A percentile compares a stretch with the other conserved stretches of the same genome.
These are phyloP conservation scores for Nakaseomyces sp. DNA, from an alignment of 1,139 yeast genomes.

Conservation along the genomic window DNA sequence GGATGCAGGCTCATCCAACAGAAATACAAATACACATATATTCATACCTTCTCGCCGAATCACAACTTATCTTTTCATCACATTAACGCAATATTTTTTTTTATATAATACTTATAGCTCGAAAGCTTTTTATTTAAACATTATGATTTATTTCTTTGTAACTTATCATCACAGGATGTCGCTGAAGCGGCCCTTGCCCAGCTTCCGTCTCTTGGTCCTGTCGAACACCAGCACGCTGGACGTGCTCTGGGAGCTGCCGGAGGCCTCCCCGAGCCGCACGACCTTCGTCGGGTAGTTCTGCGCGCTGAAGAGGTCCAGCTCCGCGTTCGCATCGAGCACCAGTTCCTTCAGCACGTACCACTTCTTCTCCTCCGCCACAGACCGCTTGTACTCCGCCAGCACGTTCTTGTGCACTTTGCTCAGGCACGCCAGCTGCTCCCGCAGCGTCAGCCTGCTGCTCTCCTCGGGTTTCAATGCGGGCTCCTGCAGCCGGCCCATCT, in stretches of 20 bases:
- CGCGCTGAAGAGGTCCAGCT: slow-evolving; percentile 27
- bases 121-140: background rate
- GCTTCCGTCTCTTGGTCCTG: slow-evolving; percentile 8
- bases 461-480: too few relatives aligned
- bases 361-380: slow-evolving; percentile 22
- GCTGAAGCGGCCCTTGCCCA: too few relatives aligned
- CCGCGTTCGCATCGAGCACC: slow-evolving; percentile 28
- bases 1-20: slow-evolving; percentile 5
- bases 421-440: slow-evolving; percentile 21
- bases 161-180: too few relatives aligned
- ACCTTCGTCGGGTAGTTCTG: slow-evolving; percentile 7
- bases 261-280: slow-evolving; percentile 6
- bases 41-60: too few relatives aligned
- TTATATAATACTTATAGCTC: background rate
- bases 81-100: background rate
- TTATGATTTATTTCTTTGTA: background rate
- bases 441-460: slow-evolving; percentile 12
- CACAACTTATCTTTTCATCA: too few relatives aligned
- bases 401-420: slow-evolving; percentile 19
- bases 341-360: slow-evolving; percentile 30
- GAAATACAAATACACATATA: too few relatives aligned
- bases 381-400: slow-evolving; percentile 16
- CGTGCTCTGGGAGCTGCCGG: slow-evolving; percentile 7
- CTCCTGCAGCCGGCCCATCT: slow-evolving; percentile 4
- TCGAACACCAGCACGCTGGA: slow-evolving; percentile 15